These are phyloP conservation scores for Fagus crenata DNA, from an alignment of 306 rosid genomes.

Conservation along the genomic window DNA sequence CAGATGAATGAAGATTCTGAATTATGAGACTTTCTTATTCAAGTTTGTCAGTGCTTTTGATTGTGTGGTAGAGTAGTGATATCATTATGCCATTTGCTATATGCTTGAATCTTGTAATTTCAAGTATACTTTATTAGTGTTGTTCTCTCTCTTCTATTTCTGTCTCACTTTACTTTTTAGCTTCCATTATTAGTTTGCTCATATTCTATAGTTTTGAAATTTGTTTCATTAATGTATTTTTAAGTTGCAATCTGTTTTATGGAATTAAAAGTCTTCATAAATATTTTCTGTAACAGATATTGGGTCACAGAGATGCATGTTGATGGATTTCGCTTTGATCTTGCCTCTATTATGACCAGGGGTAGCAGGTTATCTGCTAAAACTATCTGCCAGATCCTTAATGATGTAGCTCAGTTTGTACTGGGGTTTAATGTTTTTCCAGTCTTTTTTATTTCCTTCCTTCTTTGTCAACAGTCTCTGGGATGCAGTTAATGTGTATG, in stretches of 20 bases:
- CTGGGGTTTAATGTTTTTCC: constrained; percentile 21
- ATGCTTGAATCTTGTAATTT: background rate
- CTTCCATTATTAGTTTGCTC: constrained; percentile 6
- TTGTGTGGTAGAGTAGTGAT: background rate
- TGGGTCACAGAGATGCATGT: constrained; percentile 98
- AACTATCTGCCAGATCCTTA: background rate
- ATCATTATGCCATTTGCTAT: background rate
- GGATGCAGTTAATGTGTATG: constrained; percentile 75
- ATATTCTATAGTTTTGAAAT: constrained; percentile 14
- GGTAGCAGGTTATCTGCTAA: constrained; percentile 70
- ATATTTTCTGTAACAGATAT: constrained; percentile 56
- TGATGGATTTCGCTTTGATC: constrained; percentile 99
- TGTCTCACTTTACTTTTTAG: background rate
- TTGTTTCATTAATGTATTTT: constrained; percentile 23
- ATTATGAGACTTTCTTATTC: background rate
- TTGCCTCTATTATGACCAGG: constrained; percentile 96
- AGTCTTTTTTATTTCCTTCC: constrained; percentile 34
- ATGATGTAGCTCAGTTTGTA: constrained; percentile 18
- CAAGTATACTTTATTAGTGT: background rate
- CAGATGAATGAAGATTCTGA: background rate
- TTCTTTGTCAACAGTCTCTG: constrained; percentile 65
- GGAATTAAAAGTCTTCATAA: constrained; percentile 31
- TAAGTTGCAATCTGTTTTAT: constrained; percentile 4
- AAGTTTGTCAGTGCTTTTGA: background rate
- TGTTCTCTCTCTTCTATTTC: background rate